A percentile compares a stretch with the other conserved stretches of the same genome.
Conservation (phyloP, 257 asterid genomes). For the Henckelia pumila region DNA sequence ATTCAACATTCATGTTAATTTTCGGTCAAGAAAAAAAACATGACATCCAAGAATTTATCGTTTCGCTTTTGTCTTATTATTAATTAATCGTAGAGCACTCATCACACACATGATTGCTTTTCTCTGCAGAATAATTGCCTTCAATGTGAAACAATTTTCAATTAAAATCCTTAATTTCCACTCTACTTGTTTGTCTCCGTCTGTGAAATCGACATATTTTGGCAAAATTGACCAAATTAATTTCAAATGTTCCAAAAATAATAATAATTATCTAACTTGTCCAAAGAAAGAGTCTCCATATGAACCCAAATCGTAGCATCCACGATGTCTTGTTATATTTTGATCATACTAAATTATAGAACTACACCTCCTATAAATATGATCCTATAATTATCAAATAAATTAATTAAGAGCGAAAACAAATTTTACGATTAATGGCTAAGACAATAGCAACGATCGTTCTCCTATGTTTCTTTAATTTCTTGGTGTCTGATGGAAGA, state of each 20-base stretch:
- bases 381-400: neutral
- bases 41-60: no score
- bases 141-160: slow-evolving; percentile 12
- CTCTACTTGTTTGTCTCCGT: slow-evolving; percentile 9
- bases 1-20: no score
- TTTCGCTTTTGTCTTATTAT: no score
- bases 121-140: slow-evolving; percentile 18
- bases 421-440: slow-evolving; percentile 21
- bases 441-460: slow-evolving; percentile 24
- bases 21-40: no score
- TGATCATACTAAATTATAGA: neutral
- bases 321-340: slow-evolving; percentile 16
- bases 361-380: slow-evolving; percentile 17
- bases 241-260: slow-evolving; percentile 2
- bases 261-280: neutral
- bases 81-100: neutral
- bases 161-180: slow-evolving; percentile 10
- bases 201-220: neutral
- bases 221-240: neutral
- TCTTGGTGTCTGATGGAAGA: slow-evolving; percentile 34
- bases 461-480: slow-evolving; percentile 12
- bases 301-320: slow-evolving; percentile 28
- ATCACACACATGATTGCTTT: slow-evolving; percentile 7
- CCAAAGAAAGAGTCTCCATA: slow-evolving; percentile 23
- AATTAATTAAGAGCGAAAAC: neutral